Evolutionary conservation across 2,329 filamentous ascomycete species (phyloP), one percentile per base, ranked within the genome.

Genomic region (Fusarium globosum): DNA sequence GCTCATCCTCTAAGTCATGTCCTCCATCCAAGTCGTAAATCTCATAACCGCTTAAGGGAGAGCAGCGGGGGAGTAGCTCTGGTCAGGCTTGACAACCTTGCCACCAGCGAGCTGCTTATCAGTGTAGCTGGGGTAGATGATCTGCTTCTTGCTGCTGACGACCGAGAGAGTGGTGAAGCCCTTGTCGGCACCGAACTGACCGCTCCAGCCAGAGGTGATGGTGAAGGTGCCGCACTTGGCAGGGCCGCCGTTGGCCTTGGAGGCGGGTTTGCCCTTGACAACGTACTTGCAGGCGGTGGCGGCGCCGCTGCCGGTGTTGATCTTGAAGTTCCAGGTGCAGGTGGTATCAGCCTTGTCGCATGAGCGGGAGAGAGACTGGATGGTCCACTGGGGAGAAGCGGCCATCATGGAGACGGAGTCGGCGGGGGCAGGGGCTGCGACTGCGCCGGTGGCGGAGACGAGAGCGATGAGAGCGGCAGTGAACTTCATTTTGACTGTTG

Each of bases 111-210:
- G 79, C 80, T 88, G 82, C 55, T 80, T 81, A 74, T 89, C 88
- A 73, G 83, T 86, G 78, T 89, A 90, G 45, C 84, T 81, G 33
- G 88, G 87, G 79, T 82, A 89, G 66, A 83, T 77, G 63, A 89
- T 89, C 65, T 83, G 80, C 65, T 79, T 80, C 70, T 81, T 77
- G 67, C 69, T 72, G 73, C 82, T 79, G 79, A 85, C 82, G 62
- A 89, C 83, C 51, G 85, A 81, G 28, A 89, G 78, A 43, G 85
- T 88, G 28, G 87, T 89, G 82, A 88, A 89, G 73, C 86, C 88
- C 35, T 86, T 82, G 68, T 77, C 83, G 21, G 80, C 56, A 51
- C 87, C 88, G 73, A 89, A 89, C 76, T 89, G 85, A 73, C 83
- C 87, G 74, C 84, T 87, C 88, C 88, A 90, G 81, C 86, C 85